Evolutionary conservation across 2,329 filamentous ascomycete genomes (phyloP).

Genomic region (Phialophora macrospora): DNA sequence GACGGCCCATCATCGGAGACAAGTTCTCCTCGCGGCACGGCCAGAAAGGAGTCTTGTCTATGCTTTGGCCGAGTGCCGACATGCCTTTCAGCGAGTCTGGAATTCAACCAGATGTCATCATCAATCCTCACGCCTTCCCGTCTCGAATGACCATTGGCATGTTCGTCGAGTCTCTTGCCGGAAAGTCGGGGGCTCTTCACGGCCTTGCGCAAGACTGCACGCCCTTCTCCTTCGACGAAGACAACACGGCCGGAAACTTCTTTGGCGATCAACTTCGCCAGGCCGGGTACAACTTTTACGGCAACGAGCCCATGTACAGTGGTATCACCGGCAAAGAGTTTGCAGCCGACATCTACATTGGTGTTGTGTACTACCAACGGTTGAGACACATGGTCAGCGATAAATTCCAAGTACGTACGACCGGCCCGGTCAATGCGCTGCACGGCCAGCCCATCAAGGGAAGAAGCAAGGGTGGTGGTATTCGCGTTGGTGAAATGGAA

Average conservation of each 20-base stretch:
- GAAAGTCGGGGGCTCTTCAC: constrained; percentile 91
- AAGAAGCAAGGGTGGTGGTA: constrained; percentile 93
- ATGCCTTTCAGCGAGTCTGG: constrained; percentile 97
- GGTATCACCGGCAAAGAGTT: constrained; percentile 96
- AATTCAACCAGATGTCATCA: constrained; percentile 96
- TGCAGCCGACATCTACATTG: constrained; percentile 92
- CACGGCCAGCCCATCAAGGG: constrained; percentile 98
- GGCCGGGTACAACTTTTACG: constrained; percentile 96
- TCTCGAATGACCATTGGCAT: constrained; percentile 99
- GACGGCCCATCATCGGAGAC: constrained; percentile 91
- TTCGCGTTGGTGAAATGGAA: constrained; percentile 99
- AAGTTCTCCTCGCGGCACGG: constrained; percentile 99
- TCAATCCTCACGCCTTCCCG: constrained; percentile 98
- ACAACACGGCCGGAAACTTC: constrained; percentile 88
- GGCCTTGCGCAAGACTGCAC: constrained; percentile 95
- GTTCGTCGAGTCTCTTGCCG: constrained; percentile 96
- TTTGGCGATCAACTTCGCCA: constrained; percentile 95
- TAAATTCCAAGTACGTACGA: constrained; percentile 97
- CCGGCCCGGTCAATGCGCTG: constrained; percentile 84
- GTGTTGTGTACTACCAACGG: constrained; percentile 97
- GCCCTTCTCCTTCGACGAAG: constrained; percentile 91
- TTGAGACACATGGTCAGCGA: constrained; percentile 99
- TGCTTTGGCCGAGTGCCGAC: constrained; percentile 91
- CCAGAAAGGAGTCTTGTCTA: constrained; percentile 94
- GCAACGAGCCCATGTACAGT: constrained; percentile 98